A percentile compares a stretch with the other conserved stretches of the same genome.
phyloP scores from a whole-genome alignment of 768 basidiomycete species.

The Amylocystis lapponica region DNA sequence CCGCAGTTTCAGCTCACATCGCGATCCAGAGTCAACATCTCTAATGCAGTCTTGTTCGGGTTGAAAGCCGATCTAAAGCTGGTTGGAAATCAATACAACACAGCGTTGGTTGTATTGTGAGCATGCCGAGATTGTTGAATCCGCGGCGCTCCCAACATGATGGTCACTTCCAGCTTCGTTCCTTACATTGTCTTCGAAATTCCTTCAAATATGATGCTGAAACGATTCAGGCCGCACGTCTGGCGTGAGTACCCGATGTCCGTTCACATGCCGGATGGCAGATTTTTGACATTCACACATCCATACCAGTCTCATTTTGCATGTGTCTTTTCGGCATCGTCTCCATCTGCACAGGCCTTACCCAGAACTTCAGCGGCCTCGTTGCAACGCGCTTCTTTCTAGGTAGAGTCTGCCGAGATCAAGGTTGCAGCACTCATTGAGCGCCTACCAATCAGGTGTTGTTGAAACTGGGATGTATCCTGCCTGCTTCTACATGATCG shows the following conservation, averaged over 20 bases:
- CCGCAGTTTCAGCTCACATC: neutral
- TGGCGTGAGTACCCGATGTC: slow-evolving; percentile 5
- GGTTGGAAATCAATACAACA: slow-evolving; percentile 12
- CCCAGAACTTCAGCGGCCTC: slow-evolving; percentile 25
- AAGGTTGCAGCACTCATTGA: neutral
- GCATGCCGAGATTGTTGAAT: slow-evolving; percentile 13
- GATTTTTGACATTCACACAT: neutral
- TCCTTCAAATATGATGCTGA: slow-evolving; percentile 23
- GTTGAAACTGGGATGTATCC: slow-evolving; percentile 11
- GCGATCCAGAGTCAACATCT: slow-evolving; percentile 11
- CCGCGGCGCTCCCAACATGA: slow-evolving; percentile 10
- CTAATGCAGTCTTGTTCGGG: slow-evolving; percentile 13
- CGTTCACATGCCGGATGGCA: neutral
- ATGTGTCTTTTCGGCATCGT: slow-evolving; percentile 27
- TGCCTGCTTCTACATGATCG: slow-evolving; percentile 22
- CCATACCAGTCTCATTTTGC: slow-evolving; percentile 18
- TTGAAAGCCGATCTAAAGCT: slow-evolving; percentile 14
- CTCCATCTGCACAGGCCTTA: slow-evolving; percentile 19
- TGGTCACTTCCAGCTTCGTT: slow-evolving; percentile 16
- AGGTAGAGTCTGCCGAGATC: slow-evolving; percentile 7
- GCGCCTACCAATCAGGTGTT: slow-evolving; percentile 4
- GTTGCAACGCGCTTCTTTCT: slow-evolving; percentile 28
- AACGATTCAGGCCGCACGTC: slow-evolving; percentile 23
- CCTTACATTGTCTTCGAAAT: slow-evolving; percentile 24
- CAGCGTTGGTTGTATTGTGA: slow-evolving; percentile 13